Percentiles rank a stretch among this genome's conserved stretches.
Evolutionary conservation across 192 early-diverging fungal species (phyloP).

Genomic region (Lobosporangium transversale): DNA sequence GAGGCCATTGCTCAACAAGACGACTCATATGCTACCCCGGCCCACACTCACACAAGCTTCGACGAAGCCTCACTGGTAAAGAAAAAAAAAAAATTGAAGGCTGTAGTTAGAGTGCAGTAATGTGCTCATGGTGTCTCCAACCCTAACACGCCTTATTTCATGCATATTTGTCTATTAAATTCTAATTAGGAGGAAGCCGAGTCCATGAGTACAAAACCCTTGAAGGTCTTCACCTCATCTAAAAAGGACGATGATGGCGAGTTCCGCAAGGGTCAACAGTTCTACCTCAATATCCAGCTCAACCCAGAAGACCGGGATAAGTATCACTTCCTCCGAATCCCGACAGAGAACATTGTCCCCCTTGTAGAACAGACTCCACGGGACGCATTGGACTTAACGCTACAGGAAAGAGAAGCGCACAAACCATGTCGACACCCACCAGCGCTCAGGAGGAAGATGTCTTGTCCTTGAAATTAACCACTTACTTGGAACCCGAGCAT

Average conservation of each 20-base stretch:
- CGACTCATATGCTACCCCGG: slow-evolving; percentile 36
- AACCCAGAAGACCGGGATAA: slow-evolving; percentile 35
- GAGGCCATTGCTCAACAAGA: slow-evolving; percentile 29
- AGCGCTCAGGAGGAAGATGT: slow-evolving; percentile 50
- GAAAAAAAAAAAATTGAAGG: no score
- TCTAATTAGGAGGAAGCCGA: slow-evolving; percentile 26
- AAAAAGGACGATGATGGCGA: slow-evolving; percentile 52
- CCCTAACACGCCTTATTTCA: no score
- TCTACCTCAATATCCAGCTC: slow-evolving; percentile 49
- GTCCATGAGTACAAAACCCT: slow-evolving; percentile 15
- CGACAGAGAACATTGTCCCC: slow-evolving; percentile 52
- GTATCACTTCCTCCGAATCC: slow-evolving; percentile 41
- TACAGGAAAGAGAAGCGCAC: slow-evolving; percentile 41
- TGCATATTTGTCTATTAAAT: no score
- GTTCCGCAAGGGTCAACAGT: slow-evolving; percentile 54
- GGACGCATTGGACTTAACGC: slow-evolving; percentile 41
- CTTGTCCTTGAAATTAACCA: slow-evolving; percentile 33
- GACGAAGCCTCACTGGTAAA: slow-evolving; percentile 43
- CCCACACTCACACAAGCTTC: slow-evolving; percentile 43
- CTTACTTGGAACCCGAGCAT: slow-evolving; percentile 46
- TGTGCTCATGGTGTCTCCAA: no score
- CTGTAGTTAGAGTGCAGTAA: no score
- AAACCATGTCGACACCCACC: slow-evolving; percentile 34
- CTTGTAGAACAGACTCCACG: slow-evolving; percentile 32
- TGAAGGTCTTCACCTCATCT: slow-evolving; percentile 47